A percentile compares a stretch with the other conserved stretches of the same genome.
Conservation (phyloP, 2,329 filamentous ascomycete genomes). For the Alternaria triticimaculans region DNA sequence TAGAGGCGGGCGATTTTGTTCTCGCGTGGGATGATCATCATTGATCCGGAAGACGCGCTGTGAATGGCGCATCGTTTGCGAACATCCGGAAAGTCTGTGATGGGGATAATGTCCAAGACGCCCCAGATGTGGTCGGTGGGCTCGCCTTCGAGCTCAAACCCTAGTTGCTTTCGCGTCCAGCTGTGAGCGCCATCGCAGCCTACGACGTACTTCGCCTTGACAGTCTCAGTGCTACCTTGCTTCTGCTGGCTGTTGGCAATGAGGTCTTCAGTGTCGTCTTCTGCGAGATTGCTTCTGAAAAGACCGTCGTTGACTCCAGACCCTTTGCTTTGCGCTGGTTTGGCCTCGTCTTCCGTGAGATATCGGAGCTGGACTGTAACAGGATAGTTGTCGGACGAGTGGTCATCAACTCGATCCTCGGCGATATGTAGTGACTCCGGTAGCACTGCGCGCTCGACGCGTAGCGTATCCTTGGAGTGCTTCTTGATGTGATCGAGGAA, state of each 20-base stretch:
- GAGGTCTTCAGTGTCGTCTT: constrained; percentile 65
- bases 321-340: constrained; percentile 54
- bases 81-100: constrained; percentile 67
- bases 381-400: constrained; percentile 59
- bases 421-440: constrained; percentile 64
- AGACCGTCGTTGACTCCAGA: constrained; percentile 58
- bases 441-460: constrained; percentile 64
- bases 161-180: constrained; percentile 67
- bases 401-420: constrained; percentile 56
- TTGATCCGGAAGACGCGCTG: constrained; percentile 60
- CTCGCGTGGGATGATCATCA: constrained; percentile 71
- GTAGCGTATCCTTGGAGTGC: constrained; percentile 60
- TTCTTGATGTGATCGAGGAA: constrained; percentile 68
- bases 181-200: constrained; percentile 73
- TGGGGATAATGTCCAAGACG: constrained; percentile 60
- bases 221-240: constrained; percentile 48
- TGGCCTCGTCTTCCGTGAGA: constrained; percentile 64
- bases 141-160: constrained; percentile 63
- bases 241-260: constrained; percentile 50
- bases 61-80: constrained; percentile 66
- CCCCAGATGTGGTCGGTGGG: constrained; percentile 62
- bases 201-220: constrained; percentile 69
- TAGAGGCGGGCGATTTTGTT: constrained; percentile 69
- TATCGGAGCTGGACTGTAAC: constrained; percentile 66
- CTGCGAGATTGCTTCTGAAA: constrained; percentile 64